A percentile compares a stretch with the other conserved stretches of the same genome.
phyloP scores from a whole-genome alignment of 805 yeast genomes.

The Saccharomycodes ludwigii region DNA sequence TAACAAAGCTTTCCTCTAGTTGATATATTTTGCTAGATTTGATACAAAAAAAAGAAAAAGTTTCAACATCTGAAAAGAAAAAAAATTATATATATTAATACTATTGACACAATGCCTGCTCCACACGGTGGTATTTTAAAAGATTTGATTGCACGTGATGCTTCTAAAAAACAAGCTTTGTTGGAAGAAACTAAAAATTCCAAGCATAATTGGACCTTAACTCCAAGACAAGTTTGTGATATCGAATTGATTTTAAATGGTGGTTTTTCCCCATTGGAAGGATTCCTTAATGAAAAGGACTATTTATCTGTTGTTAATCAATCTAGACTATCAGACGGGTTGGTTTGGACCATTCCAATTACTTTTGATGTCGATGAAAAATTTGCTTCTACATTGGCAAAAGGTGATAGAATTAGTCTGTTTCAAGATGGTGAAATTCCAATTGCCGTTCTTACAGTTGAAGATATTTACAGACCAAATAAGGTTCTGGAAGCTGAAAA shows the following conservation, averaged over 20 bases:
- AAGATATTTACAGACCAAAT: slow-evolving; percentile 71
- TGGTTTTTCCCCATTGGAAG: slow-evolving; percentile 79
- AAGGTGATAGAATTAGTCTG: slow-evolving; percentile 56
- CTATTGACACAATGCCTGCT: slow-evolving; percentile 36
- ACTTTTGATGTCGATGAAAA: slow-evolving; percentile 58
- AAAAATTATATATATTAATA: background rate
- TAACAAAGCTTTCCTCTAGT: no score
- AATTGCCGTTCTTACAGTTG: slow-evolving; percentile 70
- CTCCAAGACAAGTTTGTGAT: slow-evolving; percentile 88
- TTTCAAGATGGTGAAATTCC: slow-evolving; percentile 72
- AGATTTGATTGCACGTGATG: slow-evolving; percentile 78
- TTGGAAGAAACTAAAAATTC: slow-evolving; percentile 38
- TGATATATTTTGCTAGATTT: no score
- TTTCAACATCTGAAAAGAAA: no score
- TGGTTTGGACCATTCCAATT: slow-evolving; percentile 87
- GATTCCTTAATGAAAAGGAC: slow-evolving; percentile 52
- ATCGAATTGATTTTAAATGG: slow-evolving; percentile 85
- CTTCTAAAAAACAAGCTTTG: slow-evolving; percentile 41
- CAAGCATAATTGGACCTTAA: slow-evolving; percentile 34
- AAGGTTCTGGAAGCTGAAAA: slow-evolving; percentile 68
- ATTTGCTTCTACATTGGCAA: slow-evolving; percentile 25
- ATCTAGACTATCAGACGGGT: slow-evolving; percentile 63
- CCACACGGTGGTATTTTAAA: slow-evolving; percentile 92
- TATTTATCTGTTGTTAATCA: slow-evolving; percentile 52
- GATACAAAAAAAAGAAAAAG: no score